Conservation (phyloP, 306 rosid genomes). For the Astragalus glycyphyllos region DNA sequence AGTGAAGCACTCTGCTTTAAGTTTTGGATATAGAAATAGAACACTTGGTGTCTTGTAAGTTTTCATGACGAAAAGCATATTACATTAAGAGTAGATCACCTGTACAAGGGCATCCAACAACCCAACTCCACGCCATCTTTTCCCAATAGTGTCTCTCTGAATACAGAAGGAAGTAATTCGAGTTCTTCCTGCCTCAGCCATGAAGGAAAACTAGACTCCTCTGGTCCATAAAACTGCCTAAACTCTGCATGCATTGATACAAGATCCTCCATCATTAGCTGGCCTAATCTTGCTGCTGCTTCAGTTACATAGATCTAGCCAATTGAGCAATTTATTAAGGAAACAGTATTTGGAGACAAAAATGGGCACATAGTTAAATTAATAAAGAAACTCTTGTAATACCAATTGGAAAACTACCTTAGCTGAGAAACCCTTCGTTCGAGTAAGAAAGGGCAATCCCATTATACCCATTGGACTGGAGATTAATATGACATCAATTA, state of each 20-base stretch:
- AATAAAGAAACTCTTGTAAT: constrained; percentile 13
- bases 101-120: constrained; percentile 82
- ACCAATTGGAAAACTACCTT: constrained; percentile 54
- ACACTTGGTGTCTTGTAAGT: constrained; percentile 3
- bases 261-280: constrained; percentile 93
- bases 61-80: constrained; percentile 18
- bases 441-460: constrained; percentile 82
- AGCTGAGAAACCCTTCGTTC: constrained; percentile 75
- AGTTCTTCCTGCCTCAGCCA: constrained; percentile 78
- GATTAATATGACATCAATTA: constrained; percentile 72
- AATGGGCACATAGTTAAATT: constrained; percentile 1
- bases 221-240: constrained; percentile 78
- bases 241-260: constrained; percentile 76
- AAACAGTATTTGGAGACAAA: constrained; percentile 26
- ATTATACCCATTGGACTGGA: constrained; percentile 92
- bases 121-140: constrained; percentile 73
- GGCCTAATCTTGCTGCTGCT: constrained; percentile 77
- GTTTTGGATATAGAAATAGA: constrained; percentile 33
- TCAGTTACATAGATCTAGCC: constrained; percentile 78
- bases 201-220: constrained; percentile 55
- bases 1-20: constrained; percentile 18
- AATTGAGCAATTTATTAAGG: constrained; percentile 39
- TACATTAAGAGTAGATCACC: constrained; percentile 54
- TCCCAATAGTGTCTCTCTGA: constrained; percentile 72
- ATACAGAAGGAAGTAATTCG: constrained; percentile 56